phyloP scores from a whole-genome alignment of 768 basidiomycete genomes.

The Lactifluus hygrophoroides region DNA sequence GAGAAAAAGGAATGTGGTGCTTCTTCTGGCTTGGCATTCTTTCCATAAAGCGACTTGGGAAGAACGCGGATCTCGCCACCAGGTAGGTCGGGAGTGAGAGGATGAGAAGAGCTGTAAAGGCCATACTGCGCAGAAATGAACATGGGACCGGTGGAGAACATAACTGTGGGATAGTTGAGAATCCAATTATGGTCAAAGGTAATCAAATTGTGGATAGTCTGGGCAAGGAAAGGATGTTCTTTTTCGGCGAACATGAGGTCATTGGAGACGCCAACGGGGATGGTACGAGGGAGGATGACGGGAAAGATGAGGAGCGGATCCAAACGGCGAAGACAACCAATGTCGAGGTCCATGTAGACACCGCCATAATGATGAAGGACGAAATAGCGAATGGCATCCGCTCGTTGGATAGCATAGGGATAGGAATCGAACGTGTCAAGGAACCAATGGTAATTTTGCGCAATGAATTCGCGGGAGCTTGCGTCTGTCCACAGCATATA shows the following conservation, averaged over 20 bases:
- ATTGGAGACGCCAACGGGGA: conserved; percentile 95
- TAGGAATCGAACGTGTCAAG: conserved; percentile 90
- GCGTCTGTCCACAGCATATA: conserved; percentile 98
- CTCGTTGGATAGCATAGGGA: conserved; percentile 86
- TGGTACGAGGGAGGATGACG: conserved; percentile 89
- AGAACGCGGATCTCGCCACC: conserved; percentile 76
- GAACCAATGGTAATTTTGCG: conserved; percentile 83
- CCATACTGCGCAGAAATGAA: conserved; percentile 94
- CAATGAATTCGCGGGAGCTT: conserved; percentile 82
- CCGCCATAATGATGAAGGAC: conserved; percentile 94
- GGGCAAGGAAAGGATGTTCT: conserved; percentile 80
- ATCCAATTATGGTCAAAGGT: conserved; percentile 92
- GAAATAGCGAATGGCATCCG: conserved; percentile 97
- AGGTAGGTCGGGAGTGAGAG: conserved; percentile 42
- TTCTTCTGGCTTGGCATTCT: conserved; percentile 78
- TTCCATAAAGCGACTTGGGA: conserved; percentile 96
- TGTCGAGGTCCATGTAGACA: conserved; percentile 92
- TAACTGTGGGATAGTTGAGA: conserved; percentile 98
- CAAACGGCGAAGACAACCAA: conserved; percentile 81
- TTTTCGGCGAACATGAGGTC: conserved; percentile 92
- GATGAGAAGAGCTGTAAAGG: conserved; percentile 66
- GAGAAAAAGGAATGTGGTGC: conserved; percentile 90
- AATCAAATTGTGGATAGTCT: conserved; percentile 85
- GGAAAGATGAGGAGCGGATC: conserved; percentile 82
- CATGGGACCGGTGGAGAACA: conserved; percentile 99